Base-by-base conservation (phyloP, 1,284 basidiomycete species). In the Naganishia sp. region DNA sequence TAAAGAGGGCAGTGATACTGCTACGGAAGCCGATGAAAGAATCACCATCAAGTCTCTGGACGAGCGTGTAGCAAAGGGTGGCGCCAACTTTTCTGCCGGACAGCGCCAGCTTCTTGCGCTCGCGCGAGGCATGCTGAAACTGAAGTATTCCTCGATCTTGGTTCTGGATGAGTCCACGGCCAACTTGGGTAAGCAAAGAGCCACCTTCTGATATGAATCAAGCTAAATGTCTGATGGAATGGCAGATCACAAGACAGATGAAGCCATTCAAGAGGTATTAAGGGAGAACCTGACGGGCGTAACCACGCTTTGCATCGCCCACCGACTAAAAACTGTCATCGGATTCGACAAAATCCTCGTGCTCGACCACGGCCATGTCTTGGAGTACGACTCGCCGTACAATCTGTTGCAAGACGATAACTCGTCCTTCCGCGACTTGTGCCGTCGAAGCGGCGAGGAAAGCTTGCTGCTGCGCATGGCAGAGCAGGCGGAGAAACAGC, bases 111-210 rank as follows among this genome's bases (percentile, higher is more conserved):
- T 85, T 0, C 76, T 85, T 0, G 83, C 83, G 3, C 76, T 85
- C 18, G 84, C 84, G 1, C 77, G 84, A 18, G 84, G 83, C 4
- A 74, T 85, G 59, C 78, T 85, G 63, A 83, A 84, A 69, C 75
- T 80, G 36, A 74, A 74, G 33, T 71, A 77, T 28, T 82, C 81
- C 18, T 79, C 77, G 28, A 82, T 85, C 72, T 75, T 85, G 44
- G 80, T 85, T 66, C 78, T 85, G 70, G 84, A 85, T 71, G 84
- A 85, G 71, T 79, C 78, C 54, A 84, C 84, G 3, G 82, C 82
- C 33, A 80, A 81, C 44, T 73, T 81, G 18, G 70, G 70, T 69
- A 69, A 33, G 65, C 53, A 25, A 11, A 48, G 23, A 33, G 16
- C 11, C 0, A 15, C 16, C n/a, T 39, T 33, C 18, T 1, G 15